phyloP scores from a whole-genome alignment of 2,329 filamentous ascomycete species.

The Epichloe bromicola region DNA sequence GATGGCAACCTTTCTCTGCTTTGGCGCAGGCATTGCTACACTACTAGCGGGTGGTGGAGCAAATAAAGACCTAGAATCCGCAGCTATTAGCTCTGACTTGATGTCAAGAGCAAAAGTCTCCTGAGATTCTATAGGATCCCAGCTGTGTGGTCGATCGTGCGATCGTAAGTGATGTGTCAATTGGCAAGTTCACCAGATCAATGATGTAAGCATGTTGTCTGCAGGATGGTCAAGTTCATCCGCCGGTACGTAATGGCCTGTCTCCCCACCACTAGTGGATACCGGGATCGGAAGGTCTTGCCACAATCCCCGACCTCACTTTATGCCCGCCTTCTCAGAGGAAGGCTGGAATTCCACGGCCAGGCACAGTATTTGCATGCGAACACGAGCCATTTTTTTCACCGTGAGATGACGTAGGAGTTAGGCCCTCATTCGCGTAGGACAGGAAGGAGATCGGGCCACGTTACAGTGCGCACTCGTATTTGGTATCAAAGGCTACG shows the following conservation, averaged over 20 bases:
- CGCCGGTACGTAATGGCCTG: neutral
- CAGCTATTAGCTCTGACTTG: neutral
- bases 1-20: conserved; percentile 91
- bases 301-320: neutral
- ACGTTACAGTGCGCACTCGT: neutral
- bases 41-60: neutral
- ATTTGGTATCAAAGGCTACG: neutral
- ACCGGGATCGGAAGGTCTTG: neutral
- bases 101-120: neutral
- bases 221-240: neutral
- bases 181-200: neutral
- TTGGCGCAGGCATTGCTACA: conserved; percentile 52
- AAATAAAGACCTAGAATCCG: neutral
- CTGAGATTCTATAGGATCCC: neutral
- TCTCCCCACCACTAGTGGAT: neutral
- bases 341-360: neutral
- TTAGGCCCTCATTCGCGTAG: neutral
- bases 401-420: neutral
- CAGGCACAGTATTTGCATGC: neutral
- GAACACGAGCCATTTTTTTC: too few species aligned
- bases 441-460: neutral
- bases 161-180: neutral
- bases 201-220: neutral
- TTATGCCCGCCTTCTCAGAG: neutral
- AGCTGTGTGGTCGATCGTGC: neutral